A percentile compares a stretch with the other conserved stretches of the same genome.
phyloP scores from a whole-genome alignment of 2,329 filamentous ascomycete genomes.

The Xylaria sp. region DNA sequence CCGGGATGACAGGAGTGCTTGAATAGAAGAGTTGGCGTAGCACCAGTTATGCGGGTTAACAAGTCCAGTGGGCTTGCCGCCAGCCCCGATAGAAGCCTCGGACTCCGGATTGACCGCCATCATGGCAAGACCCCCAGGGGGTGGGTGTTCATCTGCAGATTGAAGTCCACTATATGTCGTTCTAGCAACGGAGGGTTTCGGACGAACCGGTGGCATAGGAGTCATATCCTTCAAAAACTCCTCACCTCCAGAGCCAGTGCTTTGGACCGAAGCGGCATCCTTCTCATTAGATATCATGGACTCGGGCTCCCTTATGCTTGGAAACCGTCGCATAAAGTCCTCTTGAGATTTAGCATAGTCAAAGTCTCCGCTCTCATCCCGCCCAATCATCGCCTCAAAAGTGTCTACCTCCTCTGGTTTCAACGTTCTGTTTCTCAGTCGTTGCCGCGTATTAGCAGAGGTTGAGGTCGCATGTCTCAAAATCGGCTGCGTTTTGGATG shows the following conservation, averaged over 20 bases:
- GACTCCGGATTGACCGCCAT: constrained; percentile 49
- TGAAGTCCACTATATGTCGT: constrained; percentile 82
- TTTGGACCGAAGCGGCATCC: constrained; percentile 40
- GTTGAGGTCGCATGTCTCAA: constrained; percentile 29
- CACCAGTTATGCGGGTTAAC: constrained; percentile 85
- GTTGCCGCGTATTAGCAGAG: constrained; percentile 47
- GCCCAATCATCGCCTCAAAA: constrained; percentile 81
- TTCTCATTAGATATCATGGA: constrained; percentile 62
- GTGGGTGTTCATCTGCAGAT: constrained; percentile 47
- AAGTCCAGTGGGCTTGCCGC: constrained; percentile 69
- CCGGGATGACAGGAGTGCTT: constrained; percentile 80
- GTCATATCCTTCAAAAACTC: constrained; percentile 61
- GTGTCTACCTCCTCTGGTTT: constrained; percentile 81
- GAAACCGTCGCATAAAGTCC: constrained; percentile 85
- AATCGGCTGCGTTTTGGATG: constrained; percentile 47
- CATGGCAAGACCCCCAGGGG: constrained; percentile 55
- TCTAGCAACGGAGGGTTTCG: constrained; percentile 73
- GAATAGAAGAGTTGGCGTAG: constrained; percentile 91
- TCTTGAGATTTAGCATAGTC: constrained; percentile 76
- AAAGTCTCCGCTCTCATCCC: constrained; percentile 63
- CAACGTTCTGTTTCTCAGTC: constrained; percentile 63
- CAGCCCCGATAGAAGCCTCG: constrained; percentile 34
- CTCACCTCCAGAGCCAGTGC: constrained; percentile 48
- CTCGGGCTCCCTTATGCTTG: constrained; percentile 72
- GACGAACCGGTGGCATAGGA: constrained; percentile 68